Evolutionary conservation across 2,329 filamentous ascomycete genomes (phyloP), one percentile per base, ranked within the genome.

Genomic region (Colletotrichum musicola): DNA sequence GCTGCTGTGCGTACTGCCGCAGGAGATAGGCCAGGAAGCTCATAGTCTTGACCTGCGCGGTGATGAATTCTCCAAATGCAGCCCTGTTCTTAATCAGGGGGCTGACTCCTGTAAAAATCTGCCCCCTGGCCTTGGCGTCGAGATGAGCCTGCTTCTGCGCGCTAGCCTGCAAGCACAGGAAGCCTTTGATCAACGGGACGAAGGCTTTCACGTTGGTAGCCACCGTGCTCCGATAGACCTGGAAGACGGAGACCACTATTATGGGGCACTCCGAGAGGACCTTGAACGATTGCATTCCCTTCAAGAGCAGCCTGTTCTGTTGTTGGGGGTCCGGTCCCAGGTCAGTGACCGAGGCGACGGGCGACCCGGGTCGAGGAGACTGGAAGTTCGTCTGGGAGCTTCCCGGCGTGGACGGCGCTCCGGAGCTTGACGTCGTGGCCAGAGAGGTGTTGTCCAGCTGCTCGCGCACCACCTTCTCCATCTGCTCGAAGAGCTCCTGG

Each of bases 261-360:
- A 99, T 99, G 0, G 96, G 96, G 74, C 96, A 99, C 79, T 99
- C 96, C 1, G 95, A 94, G 4, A 99, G 88, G 25, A 99, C 95
- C 80, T 98, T 99, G 87, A 99, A 99, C 1, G 96, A 99, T 78
- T 97, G 94, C 93, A 98, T 98, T 35, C 96, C 96, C 80, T 94
- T 97, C 62, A 95, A 84, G 40, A 99, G 81, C 56, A 93, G 92
- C 67, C 95, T 90, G 63, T 82, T 93, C 74, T 94, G 92, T 76
- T 95, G 93, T 74, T 94, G 92, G n/a, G 85, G 83, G 74, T 98
- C 95, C 14, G 90, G 88, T 6, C 90, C 93, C 58, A 97, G 87
- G 71, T 98, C 96, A 18, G 91, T 87, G 3, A 93, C 89, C 1
- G 94, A 92, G 3, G 93, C 91, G 9, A 95, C 92, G 4, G 97